Conservation (phyloP, 306 rosid genomes). For the Cicer arietinum region DNA sequence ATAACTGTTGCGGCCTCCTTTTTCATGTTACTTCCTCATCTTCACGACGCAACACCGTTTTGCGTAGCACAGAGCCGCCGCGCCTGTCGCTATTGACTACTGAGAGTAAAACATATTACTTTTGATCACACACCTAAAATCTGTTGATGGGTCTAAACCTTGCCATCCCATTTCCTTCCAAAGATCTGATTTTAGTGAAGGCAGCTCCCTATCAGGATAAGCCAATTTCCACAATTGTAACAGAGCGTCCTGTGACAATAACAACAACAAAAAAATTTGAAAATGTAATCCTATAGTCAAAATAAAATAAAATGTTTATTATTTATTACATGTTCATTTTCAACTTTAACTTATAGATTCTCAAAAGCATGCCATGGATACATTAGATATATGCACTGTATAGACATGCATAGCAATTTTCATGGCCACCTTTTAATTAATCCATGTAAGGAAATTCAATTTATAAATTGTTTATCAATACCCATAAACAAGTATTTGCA, state of each 20-base stretch:
- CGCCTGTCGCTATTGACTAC: too few species aligned
- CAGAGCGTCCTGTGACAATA: slow-evolving; percentile 76
- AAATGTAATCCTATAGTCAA: slow-evolving; percentile 3
- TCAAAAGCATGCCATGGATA: slow-evolving; percentile 9
- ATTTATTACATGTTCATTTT: slow-evolving; percentile 9
- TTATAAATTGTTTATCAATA: slow-evolving; percentile 3
- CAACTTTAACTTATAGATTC: slow-evolving; percentile 1
- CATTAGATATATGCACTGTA: slow-evolving; percentile 18
- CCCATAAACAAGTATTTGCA: slow-evolving; percentile 28
- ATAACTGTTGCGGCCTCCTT: too few species aligned
- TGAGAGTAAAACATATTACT: slow-evolving; percentile 12
- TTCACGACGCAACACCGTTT: too few species aligned
- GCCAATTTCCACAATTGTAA: slow-evolving; percentile 85
- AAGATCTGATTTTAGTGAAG: slow-evolving; percentile 82
- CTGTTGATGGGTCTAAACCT: slow-evolving; percentile 96
- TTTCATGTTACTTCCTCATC: too few species aligned
- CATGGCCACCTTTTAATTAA: slow-evolving; percentile 22
- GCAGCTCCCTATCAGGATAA: slow-evolving; percentile 81
- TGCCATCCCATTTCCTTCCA: slow-evolving; percentile 99
- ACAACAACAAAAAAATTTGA: slow-evolving; percentile 3
- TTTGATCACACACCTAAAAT: slow-evolving; percentile 74
- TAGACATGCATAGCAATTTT: slow-evolving; percentile 9
- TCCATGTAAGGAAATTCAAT: slow-evolving; percentile 8
- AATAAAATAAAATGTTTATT: slow-evolving; percentile 7
- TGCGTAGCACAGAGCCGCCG: too few species aligned